Evolutionary conservation across 2,329 filamentous ascomycete species (phyloP).

Genomic region (Aspergillus ibericus): DNA sequence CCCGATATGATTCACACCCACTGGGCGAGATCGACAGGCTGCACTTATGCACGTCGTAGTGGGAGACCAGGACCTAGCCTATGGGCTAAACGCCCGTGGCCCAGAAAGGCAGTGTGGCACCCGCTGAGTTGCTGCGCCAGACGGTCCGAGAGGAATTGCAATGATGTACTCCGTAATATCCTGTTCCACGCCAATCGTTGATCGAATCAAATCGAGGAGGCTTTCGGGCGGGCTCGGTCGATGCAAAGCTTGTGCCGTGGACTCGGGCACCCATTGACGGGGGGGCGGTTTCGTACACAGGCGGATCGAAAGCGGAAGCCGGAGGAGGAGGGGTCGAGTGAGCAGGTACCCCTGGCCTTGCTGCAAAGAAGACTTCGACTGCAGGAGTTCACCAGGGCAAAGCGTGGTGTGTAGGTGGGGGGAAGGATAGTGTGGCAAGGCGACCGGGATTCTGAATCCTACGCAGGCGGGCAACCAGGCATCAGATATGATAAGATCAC

Average conservation of each 20-base stretch:
- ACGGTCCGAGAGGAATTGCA: slow-evolving; percentile 6
- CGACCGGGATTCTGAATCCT: slow-evolving; percentile 9
- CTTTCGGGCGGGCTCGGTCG: slow-evolving; percentile 9
- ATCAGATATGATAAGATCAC: slow-evolving; percentile 31
- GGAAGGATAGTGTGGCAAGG: slow-evolving; percentile 13
- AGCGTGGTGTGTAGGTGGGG: slow-evolving; percentile 6
- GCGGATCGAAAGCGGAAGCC: not conserved
- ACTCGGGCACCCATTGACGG: slow-evolving; percentile 9
- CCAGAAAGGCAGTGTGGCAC: slow-evolving; percentile 21
- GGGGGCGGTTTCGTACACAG: not conserved
- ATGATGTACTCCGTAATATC: slow-evolving; percentile 3
- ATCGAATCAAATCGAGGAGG: slow-evolving; percentile 3
- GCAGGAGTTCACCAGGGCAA: slow-evolving; percentile 7
- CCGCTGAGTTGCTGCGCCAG: slow-evolving; percentile 11
- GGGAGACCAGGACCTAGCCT: slow-evolving; percentile 24
- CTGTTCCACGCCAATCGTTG: slow-evolving; percentile 9
- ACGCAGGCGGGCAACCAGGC: slow-evolving; percentile 12
- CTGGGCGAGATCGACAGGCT: slow-evolving; percentile 31
- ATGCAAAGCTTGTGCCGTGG: slow-evolving; percentile 10
- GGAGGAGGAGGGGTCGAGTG: not conserved
- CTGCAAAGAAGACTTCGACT: slow-evolving; percentile 9
- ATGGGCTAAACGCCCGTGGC: slow-evolving; percentile 26
- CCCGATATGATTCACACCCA: slow-evolving; percentile 14
- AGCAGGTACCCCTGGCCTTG: slow-evolving; percentile 5
- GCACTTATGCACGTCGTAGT: slow-evolving; percentile 36